A percentile compares a stretch with the other conserved stretches of the same genome.
These are phyloP conservation scores for Chaetomium cochliodes DNA, from an alignment of 495 filamentous ascomycete genomes.

Conservation along the genomic window DNA sequence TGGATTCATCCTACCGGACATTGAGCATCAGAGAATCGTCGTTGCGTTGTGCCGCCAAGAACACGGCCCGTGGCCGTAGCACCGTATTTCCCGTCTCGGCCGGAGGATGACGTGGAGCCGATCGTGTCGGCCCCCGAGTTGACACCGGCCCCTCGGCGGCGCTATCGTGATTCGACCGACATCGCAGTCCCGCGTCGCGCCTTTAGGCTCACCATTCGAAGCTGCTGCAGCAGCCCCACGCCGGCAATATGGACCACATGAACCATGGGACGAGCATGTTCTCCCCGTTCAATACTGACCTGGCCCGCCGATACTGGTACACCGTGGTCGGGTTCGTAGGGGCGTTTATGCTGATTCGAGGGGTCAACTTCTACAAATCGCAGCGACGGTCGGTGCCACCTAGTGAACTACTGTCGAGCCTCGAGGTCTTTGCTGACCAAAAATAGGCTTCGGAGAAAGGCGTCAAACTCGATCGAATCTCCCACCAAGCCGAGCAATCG, in stretches of 20 bases:
- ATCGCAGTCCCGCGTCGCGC: neutral
- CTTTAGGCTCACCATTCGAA: neutral
- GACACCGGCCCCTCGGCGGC: neutral
- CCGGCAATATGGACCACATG: constrained; percentile 32
- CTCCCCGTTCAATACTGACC: constrained; percentile 39
- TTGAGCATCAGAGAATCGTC: neutral
- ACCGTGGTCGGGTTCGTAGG: constrained; percentile 46
- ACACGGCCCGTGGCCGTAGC: neutral
- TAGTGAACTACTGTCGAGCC: neutral
- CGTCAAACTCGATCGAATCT: constrained; percentile 42
- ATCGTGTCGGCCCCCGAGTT: constrained; percentile 1
- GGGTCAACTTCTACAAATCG: constrained; percentile 41
- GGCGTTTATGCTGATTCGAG: constrained; percentile 38
- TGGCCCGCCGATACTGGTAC: constrained; percentile 54
- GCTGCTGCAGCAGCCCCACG: too few relatives aligned
- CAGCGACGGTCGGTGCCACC: constrained; percentile 34
- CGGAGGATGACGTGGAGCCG: constrained; percentile 10
- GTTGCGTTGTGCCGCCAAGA: neutral
- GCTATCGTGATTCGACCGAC: neutral
- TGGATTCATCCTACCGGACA: neutral
- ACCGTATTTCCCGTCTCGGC: neutral
- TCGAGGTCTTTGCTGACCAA: constrained; percentile 8
- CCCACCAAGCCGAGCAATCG: constrained; percentile 65
- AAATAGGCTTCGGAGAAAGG: constrained; percentile 41
- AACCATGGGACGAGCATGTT: constrained; percentile 38